Base-by-base conservation (phyloP, 2,329 filamentous ascomycete species). In the Zymoseptoria passerinii region DNA sequence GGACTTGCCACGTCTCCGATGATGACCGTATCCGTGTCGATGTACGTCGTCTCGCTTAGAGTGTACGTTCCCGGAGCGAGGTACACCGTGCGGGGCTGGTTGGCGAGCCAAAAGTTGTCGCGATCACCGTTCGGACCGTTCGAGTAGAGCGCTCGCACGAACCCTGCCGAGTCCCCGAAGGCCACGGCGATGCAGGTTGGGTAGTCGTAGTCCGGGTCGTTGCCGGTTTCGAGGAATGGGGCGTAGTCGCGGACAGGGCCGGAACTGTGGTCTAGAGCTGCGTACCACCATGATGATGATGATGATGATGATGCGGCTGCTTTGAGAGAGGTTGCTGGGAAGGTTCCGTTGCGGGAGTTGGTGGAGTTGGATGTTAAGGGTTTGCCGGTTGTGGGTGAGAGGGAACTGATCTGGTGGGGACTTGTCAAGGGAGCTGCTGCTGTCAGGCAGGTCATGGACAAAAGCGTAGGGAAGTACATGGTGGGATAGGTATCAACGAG, bases 1-100 rank as follows among this genome's bases (percentile, higher is more conserved):
- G 85, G 74, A 61, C 81, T 78, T 65, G 81, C 67, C 53, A 86
- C 84, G 76, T 96, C 90, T 58, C 92, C 92, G 44, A 96, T 80
- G 61, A 96, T 84, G 72, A 95, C 90, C 10, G 92, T 95, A 77
- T 95, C 95, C 79, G 96, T 96, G 73, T 86, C 87, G 70, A 90
- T 86, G 51, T 90, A 75, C 63, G 96, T 83, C 27, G 91, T 89
- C 67, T 79, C 80, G 69, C 84, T 89, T 65, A 96, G 85, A 20
- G 88, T 69, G 49, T 67, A 67, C 10, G 63, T 67, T 35, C 65
- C 65, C 6, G 56, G 58, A 9, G 64, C 57, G 13, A 67, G 52
- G 28, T 63, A 67, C 3, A 67, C 55, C 2, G 58, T 54, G 20
- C 89, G 91, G 0, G 92, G 92, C 49, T 61, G 51, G 16, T 58